These are phyloP conservation scores for Eustoma russellianum DNA, from an alignment of 257 asterid species.

Conservation along the genomic window DNA sequence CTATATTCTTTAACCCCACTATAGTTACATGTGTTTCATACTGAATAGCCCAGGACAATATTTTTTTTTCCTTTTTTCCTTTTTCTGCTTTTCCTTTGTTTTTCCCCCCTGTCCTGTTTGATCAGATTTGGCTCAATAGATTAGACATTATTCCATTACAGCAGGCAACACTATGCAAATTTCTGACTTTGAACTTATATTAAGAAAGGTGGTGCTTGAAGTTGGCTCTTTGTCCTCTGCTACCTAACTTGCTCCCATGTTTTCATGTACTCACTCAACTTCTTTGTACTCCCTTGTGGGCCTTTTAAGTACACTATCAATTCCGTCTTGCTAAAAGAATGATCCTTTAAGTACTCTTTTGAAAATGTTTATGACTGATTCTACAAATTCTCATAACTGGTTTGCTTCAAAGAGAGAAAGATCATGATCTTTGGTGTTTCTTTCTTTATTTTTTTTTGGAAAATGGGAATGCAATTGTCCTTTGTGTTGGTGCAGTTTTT, in stretches of 20 bases:
- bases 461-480: slow-evolving; percentile 44
- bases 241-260: slow-evolving; percentile 2
- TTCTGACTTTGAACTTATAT: too few species aligned
- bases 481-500: slow-evolving; percentile 22
- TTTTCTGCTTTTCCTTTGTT: too few species aligned
- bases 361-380: slow-evolving; percentile 1
- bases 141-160: too few species aligned
- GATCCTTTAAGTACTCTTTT: neutral
- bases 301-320: neutral
- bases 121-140: too few species aligned
- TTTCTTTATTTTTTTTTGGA: slow-evolving; percentile 16
- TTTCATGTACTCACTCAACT: slow-evolving; percentile 5
- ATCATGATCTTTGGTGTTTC: slow-evolving; percentile 25
- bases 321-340: slow-evolving; percentile 1
- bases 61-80: too few species aligned
- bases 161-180: too few species aligned
- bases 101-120: too few species aligned
- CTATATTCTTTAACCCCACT: too few species aligned
- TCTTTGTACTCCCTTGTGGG: neutral
- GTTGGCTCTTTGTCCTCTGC: neutral
- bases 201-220: too few species aligned
- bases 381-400: slow-evolving; percentile 19
- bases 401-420: slow-evolving; percentile 13
- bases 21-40: too few species aligned
- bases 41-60: too few species aligned